Percentiles rank a stretch among this genome's conserved stretches.
Conservation (phyloP, 106 monocot species). For the Phalaenopsis aphrodite region DNA sequence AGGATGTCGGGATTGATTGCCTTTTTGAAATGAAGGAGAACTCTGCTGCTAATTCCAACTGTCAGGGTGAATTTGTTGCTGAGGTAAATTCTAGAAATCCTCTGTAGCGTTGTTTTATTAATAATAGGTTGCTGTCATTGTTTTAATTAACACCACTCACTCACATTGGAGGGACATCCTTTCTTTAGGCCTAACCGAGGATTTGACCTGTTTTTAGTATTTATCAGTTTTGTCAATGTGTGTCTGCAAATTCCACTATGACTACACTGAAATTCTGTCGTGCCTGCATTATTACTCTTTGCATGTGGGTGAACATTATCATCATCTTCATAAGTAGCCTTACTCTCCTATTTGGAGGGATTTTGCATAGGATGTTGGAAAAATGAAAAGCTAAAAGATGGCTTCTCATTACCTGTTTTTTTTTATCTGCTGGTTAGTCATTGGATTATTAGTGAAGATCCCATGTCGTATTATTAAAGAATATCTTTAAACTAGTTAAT, state of each 20-base stretch:
- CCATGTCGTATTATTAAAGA: background rate
- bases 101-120: background rate
- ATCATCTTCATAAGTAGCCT: too few species aligned
- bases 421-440: too few species aligned
- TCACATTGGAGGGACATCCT: background rate
- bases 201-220: too few species aligned
- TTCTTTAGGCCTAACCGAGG: background rate
- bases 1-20: slow-evolving; percentile 62
- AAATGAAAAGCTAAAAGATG: too few species aligned
- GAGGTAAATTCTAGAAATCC: slow-evolving; percentile 19
- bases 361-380: too few species aligned
- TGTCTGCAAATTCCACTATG: background rate
- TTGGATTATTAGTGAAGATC: too few species aligned
- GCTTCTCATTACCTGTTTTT: too few species aligned
- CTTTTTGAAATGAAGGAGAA: slow-evolving; percentile 55
- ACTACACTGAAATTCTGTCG: background rate
- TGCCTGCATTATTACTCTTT: background rate
- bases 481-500: background rate
- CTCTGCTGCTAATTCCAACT: slow-evolving; percentile 36
- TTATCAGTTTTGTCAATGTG: background rate
- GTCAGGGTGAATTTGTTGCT: slow-evolving; percentile 20
- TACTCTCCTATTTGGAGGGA: too few species aligned
- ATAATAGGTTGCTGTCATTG: too few species aligned
- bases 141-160: background rate
- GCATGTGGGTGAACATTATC: background rate